phyloP scores from a whole-genome alignment of 106 monocot genomes.

The Dendrobium officinale region DNA sequence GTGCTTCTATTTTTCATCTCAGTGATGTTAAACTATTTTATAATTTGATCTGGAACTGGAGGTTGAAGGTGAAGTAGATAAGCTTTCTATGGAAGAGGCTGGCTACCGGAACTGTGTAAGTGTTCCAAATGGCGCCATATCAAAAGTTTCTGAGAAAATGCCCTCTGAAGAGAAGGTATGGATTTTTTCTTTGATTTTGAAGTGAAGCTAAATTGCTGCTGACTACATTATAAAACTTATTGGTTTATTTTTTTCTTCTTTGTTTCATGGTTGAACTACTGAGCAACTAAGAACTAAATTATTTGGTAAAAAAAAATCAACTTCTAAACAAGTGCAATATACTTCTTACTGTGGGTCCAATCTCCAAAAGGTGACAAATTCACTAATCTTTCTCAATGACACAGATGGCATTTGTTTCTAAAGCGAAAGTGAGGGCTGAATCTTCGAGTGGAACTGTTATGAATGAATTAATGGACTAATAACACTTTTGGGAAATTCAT shows the following conservation, averaged over 20 bases:
- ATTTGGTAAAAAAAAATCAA: background rate
- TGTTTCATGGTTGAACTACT: background rate
- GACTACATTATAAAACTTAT: background rate
- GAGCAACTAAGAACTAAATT: background rate
- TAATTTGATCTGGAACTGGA: conserved; percentile 5
- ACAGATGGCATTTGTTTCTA: background rate
- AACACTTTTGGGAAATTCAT: background rate
- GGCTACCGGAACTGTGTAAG: conserved; percentile 70
- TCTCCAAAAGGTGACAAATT: background rate
- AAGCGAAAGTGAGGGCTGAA: background rate
- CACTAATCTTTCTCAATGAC: background rate
- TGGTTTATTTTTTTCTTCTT: background rate
- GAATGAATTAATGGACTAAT: background rate
- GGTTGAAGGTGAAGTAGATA: conserved; percentile 88
- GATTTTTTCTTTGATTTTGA: background rate
- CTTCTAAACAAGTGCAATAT: background rate
- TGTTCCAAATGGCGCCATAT: conserved; percentile 73
- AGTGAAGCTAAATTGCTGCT: background rate
- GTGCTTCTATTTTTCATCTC: background rate
- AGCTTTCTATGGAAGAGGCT: conserved; percentile 76
- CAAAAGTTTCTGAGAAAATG: conserved; percentile 34
- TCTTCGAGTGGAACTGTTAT: background rate
- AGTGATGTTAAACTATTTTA: background rate
- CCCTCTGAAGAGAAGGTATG: conserved; percentile 41
- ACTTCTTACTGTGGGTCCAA: background rate